phyloP scores from a whole-genome alignment of 176 grass and related monocot genomes.

The Oropetium thomaeum region DNA sequence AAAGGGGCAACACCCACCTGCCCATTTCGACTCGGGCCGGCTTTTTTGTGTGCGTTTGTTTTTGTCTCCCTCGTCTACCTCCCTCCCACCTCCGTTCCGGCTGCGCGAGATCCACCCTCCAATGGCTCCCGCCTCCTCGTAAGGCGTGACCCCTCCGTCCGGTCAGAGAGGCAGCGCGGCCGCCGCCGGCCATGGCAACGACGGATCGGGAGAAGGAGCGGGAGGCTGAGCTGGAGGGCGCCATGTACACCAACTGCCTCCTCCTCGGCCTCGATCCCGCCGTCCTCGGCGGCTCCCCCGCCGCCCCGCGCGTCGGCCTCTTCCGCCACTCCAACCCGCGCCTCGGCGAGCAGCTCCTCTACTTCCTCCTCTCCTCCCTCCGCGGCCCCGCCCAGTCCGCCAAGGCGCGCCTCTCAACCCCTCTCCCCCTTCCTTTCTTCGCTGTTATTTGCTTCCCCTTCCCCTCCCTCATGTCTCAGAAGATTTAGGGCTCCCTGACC shows the following conservation, averaged over 20 bases:
- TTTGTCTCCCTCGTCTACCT: background rate
- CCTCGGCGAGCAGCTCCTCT: conserved; percentile 96
- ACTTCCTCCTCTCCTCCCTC: conserved; percentile 94
- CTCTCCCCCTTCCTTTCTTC: background rate
- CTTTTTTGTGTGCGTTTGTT: background rate
- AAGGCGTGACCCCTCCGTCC: background rate
- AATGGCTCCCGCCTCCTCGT: conserved; percentile 19
- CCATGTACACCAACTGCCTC: conserved; percentile 99
- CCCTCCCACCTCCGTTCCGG: background rate
- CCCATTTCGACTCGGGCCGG: background rate
- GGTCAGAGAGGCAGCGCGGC: background rate
- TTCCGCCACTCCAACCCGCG: conserved; percentile 97
- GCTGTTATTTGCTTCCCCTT: background rate
- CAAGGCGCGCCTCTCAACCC: conserved; percentile 47
- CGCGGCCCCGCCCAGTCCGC: conserved; percentile 83
- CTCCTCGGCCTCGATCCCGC: conserved; percentile 92
- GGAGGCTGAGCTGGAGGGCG: conserved; percentile 98
- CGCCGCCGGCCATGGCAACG: conserved; percentile 62
- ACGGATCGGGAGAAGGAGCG: conserved; percentile 98
- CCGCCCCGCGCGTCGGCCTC: conserved; percentile 53
- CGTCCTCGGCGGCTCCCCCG: conserved; percentile 55
- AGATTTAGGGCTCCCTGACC: background rate
- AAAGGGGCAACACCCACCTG: background rate
- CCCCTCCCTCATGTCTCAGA: background rate
- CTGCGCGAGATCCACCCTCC: conserved; percentile 31